Conservation (phyloP, 331 rosid species). For the Quercus lobata region DNA sequence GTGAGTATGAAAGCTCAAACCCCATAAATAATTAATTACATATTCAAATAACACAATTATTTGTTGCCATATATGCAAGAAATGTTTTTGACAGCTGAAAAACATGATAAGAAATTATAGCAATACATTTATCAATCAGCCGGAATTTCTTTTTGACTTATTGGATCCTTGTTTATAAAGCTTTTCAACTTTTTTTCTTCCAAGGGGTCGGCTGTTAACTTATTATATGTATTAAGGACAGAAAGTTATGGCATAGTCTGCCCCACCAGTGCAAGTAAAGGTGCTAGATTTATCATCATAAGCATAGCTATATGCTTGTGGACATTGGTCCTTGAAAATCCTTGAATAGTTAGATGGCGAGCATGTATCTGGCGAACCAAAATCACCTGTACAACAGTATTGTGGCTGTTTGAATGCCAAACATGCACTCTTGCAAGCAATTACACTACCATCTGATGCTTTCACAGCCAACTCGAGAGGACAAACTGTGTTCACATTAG, state of each 20-base stretch:
- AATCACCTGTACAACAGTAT: conserved; percentile 36
- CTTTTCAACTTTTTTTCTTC: no score
- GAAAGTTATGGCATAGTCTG: conserved; percentile 30
- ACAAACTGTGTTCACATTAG: conserved; percentile 27
- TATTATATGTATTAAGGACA: conserved; percentile 29
- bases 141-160: no score
- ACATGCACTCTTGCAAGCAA: conserved; percentile 56
- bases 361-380: conserved; percentile 27
- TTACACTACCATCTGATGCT: conserved; percentile 25
- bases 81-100: no score
- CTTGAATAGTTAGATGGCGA: conserved; percentile 24
- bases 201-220: not conserved
- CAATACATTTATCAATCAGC: no score
- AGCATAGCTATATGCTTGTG: conserved; percentile 50
- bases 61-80: no score
- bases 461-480: conserved; percentile 24
- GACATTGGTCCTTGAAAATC: conserved; percentile 43
- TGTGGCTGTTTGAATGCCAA: conserved; percentile 30
- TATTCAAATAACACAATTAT: no score
- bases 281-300: conserved; percentile 42
- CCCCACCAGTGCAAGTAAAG: conserved; percentile 35
- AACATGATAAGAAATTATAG: no score
- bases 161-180: no score
- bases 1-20: no score
- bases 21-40: no score